Conservation (phyloP, 2,329 filamentous ascomycete genomes). For the Beauveria sp. region DNA sequence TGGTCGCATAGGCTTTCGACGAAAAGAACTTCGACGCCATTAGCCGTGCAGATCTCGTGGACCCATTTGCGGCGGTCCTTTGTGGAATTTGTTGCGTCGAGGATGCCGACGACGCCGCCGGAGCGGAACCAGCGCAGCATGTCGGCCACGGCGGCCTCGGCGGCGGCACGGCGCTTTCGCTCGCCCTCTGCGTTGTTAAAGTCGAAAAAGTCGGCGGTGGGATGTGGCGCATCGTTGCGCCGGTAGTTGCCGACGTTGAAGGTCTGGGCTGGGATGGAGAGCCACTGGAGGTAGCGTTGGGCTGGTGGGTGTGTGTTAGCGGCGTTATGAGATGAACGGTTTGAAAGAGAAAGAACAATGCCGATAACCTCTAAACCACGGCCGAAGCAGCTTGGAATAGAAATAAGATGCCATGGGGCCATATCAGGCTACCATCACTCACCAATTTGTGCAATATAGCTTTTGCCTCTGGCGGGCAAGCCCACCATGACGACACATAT, state of each 20-base stretch:
- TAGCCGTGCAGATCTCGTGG: constrained; percentile 63
- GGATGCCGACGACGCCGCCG: constrained; percentile 79
- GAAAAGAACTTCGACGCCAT: constrained; percentile 84
- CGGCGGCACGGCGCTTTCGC: constrained; percentile 76
- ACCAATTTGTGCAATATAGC: constrained; percentile 96
- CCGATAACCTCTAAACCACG: not conserved
- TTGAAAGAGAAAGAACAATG: not conserved
- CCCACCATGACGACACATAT: constrained; percentile 99
- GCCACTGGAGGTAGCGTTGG: constrained; percentile 91
- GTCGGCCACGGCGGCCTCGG: constrained; percentile 83
- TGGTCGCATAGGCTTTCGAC: constrained; percentile 97
- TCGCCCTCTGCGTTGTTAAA: constrained; percentile 84
- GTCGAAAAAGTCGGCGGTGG: constrained; percentile 92
- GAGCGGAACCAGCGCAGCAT: constrained; percentile 89
- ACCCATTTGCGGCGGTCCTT: constrained; percentile 89
- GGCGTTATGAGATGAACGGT: not conserved
- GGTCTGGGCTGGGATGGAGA: constrained; percentile 85
- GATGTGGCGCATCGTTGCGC: constrained; percentile 80
- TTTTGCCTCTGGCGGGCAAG: constrained; percentile 90
- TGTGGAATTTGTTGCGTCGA: constrained; percentile 96
- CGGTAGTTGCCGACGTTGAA: constrained; percentile 98
- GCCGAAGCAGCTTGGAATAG: no score
- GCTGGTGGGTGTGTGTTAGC: constrained; percentile 40
- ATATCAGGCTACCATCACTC: constrained; percentile 24
- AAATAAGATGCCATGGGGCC: not conserved